Base-by-base conservation (phyloP, 176 grass and related monocot genomes). In the Tuctoria greenei region DNA sequence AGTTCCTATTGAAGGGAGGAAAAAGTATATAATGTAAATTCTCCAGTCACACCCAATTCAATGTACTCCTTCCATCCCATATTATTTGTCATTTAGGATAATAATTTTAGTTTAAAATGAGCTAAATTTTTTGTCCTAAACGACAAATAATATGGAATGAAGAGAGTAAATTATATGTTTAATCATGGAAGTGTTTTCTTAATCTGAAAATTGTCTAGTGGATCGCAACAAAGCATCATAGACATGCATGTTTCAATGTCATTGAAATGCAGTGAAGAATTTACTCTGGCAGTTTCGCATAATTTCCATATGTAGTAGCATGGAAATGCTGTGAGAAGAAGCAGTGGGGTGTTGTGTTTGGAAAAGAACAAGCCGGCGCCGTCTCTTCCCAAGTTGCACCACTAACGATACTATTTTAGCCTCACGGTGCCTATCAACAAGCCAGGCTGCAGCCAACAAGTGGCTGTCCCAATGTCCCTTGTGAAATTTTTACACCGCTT, bases 401-500 rank as follows among this genome's bases (percentile, higher is more conserved):
- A 59, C 39, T 74, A 42, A 18, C 6, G 51, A 25, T 76, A 31
- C 54, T 62, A 76, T 76, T 77, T 69, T 86, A 76, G 47, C 64
- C 34, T 55, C 54, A 26, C 6, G 18, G 64, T 75, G 55, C 20
- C 54, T 68, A n/a, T 51, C 74, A 57, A 26, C 31, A 18, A 76
- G 36, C 52, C 13, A 64, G 42, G 27, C 56, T 34, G 41, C 47
- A 64, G 65, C 61, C 41, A 56, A 43, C 77, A 65, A 72, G 58
- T 75, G 54, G 54, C 24, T 61, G 14, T 68, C 79, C 25, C 52
- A 37, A 20, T 69, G 20, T 68, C 85, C 20, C 61, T 44, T 67
- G 80, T 79, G 54, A 79, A 66, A 66, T 81, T 81, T 71, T 81
- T 81, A 66, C 59, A 24, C 20, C 21, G 58, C 54, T 45, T 20